These are phyloP conservation scores for Rhizopogon sp. DNA, from an alignment of 768 basidiomycete species.

Conservation along the genomic window DNA sequence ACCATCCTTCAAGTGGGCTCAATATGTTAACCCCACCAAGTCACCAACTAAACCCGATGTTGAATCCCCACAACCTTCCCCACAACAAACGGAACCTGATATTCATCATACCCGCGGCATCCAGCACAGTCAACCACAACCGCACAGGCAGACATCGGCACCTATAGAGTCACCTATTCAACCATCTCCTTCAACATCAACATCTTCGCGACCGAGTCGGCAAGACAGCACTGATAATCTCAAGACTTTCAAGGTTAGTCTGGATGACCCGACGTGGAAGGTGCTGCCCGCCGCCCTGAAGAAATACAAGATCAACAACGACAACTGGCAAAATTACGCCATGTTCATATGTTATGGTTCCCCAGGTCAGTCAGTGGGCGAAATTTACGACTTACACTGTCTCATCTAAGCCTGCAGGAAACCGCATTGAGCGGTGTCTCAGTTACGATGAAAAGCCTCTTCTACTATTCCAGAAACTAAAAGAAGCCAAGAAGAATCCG, in stretches of 20 bases:
- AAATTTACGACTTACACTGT: not conserved
- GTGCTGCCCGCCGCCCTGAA: slow-evolving; percentile 96
- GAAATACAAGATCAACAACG: slow-evolving; percentile 98
- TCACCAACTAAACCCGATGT: slow-evolving; percentile 76
- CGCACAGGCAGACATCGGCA: slow-evolving; percentile 31
- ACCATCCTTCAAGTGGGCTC: slow-evolving; percentile 87
- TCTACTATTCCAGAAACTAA: slow-evolving; percentile 93
- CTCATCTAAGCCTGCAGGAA: slow-evolving; percentile 34
- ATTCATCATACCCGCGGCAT: slow-evolving; percentile 29
- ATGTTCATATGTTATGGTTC: slow-evolving; percentile 99
- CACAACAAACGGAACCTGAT: slow-evolving; percentile 76
- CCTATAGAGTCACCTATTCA: slow-evolving; percentile 21
- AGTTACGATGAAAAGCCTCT: slow-evolving; percentile 98
- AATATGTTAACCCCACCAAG: slow-evolving; percentile 50
- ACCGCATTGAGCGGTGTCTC: slow-evolving; percentile 86
- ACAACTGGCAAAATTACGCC: slow-evolving; percentile 98
- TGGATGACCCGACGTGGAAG: slow-evolving; percentile 98
- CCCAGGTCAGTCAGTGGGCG: slow-evolving; percentile 63
- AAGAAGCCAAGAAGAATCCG: slow-evolving; percentile 95
- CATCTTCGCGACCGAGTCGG: slow-evolving; percentile 32
- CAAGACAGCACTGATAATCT: slow-evolving; percentile 72
- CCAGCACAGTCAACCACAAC: slow-evolving; percentile 14
- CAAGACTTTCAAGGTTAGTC: slow-evolving; percentile 94
- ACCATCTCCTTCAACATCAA: slow-evolving; percentile 20
- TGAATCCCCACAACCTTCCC: slow-evolving; percentile 79